Evolutionary conservation across 768 basidiomycete species (phyloP).

Genomic region (Roridomyces roridus): DNA sequence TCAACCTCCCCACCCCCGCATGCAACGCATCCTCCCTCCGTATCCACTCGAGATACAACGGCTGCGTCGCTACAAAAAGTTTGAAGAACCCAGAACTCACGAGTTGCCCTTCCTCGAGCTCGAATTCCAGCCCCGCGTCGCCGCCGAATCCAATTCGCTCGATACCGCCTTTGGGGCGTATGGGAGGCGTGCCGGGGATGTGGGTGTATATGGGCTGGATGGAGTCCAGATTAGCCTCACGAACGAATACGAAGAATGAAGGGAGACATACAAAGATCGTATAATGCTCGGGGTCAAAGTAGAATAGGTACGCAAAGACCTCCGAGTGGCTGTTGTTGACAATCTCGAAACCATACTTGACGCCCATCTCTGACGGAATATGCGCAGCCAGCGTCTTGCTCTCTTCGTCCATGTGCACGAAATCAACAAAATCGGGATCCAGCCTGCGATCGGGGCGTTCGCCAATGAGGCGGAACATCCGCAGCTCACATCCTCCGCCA

Average conservation of each 20-base stretch:
- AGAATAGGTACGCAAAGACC: constrained; percentile 6
- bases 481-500: neutral
- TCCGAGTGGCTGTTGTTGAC: neutral
- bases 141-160: too few relatives aligned
- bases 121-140: too few relatives aligned
- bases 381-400: neutral
- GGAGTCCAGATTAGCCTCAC: neutral
- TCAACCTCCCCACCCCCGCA: too few relatives aligned
- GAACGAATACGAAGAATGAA: too few relatives aligned
- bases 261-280: neutral
- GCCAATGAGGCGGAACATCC: neutral
- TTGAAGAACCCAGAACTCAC: too few relatives aligned
- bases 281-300: constrained; percentile 2
- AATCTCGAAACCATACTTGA: constrained; percentile 6
- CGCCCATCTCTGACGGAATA: neutral
- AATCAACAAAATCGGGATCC: neutral
- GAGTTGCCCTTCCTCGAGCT: too few relatives aligned
- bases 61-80: too few relatives aligned
- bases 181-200: neutral
- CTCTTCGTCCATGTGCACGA: neutral
- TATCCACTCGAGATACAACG: too few relatives aligned
- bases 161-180: neutral
- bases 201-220: neutral
- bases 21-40: too few relatives aligned
- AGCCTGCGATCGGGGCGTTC: neutral